These are phyloP conservation scores for Plenodomus tracheiphilus DNA, from an alignment of 2,329 filamentous ascomycete genomes.

Conservation along the genomic window DNA sequence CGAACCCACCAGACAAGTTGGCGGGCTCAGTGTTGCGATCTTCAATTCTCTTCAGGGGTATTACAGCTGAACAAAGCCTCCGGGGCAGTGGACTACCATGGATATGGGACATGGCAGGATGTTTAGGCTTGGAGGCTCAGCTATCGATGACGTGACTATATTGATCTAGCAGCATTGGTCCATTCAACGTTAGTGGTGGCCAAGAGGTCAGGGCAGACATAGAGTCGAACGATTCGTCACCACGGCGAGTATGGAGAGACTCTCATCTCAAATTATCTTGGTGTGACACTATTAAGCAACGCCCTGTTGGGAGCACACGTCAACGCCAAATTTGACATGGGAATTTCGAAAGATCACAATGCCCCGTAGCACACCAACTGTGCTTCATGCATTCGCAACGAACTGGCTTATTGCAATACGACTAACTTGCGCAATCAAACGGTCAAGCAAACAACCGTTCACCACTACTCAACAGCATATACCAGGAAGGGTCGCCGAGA, in stretches of 20 bases:
- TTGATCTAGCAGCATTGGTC: neutral
- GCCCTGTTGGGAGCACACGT: slow-evolving; percentile 10
- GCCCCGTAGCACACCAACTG: neutral
- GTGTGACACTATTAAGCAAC: slow-evolving; percentile 13
- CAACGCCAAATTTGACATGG: neutral
- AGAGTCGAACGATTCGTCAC: slow-evolving; percentile 1
- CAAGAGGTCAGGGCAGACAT: neutral
- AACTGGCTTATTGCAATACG: slow-evolving; percentile 7
- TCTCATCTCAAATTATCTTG: slow-evolving; percentile 2
- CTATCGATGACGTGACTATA: neutral
- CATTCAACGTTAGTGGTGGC: neutral
- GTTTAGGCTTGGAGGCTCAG: neutral
- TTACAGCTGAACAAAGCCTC: slow-evolving; percentile 7
- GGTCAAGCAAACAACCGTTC: slow-evolving; percentile 6
- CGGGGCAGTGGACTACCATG: slow-evolving; percentile 1
- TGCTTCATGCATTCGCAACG: neutral
- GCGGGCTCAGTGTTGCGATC: slow-evolving; percentile 6
- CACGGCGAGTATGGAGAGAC: slow-evolving; percentile 7
- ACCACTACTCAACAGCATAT: slow-evolving; percentile 2
- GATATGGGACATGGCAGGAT: slow-evolving; percentile 3
- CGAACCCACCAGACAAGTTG: slow-evolving; percentile 9
- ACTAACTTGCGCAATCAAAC: slow-evolving; percentile 14
- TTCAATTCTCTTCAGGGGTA: slow-evolving; percentile 2
- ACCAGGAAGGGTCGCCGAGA: neutral
- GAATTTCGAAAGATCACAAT: neutral